Evolutionary conservation across 108 stramenopile genomes (phyloP), one percentile per base, ranked within the genome.

Genomic region (Cyclostephanos invisitatus): DNA sequence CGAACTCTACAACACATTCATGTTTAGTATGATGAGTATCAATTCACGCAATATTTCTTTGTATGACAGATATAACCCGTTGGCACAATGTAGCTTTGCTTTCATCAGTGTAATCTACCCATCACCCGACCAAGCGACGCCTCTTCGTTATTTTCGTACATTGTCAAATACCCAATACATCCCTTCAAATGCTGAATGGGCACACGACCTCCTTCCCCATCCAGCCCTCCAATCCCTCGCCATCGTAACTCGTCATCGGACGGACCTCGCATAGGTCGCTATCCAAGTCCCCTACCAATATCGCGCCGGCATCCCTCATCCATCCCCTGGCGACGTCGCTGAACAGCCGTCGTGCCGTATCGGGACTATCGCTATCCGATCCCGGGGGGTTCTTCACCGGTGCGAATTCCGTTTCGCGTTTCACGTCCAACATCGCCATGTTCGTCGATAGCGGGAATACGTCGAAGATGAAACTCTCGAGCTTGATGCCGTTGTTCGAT

Each of bases 381-480:
- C 91, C 94, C 12, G 89, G 86, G 2, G 89, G 86, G 74, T 99
- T 98, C 89, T 99, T 99, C 11, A 99, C 97, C 5, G 98, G 98
- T 22, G 97, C 96, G 73, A 99, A 99, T 81, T 97, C 97, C n/a
- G 93, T 89, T 15, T 78, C 77, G 40, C 99, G 87, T n/a, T 72
- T 49, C 1, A 97, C 94, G 69, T 98, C 98, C 64, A 93, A 73
- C 5, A 97, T 88, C 5, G 91, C 96, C 94, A 98, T 93, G 12
- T 64, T 64, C 59, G 83, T 67, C 10, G 96, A 89, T 2, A 94
- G 85, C 17, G 95, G 94, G 60, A 99, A 98, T 8, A 98, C 97
- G 77, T 99, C 99, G 80, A 99, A 99, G 55, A 99, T 98, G 84
- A 99, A 99, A 11, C 90, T 87, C 74, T 99, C 99, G 59, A 99